Conservation (phyloP, 2,329 filamentous ascomycete genomes). For the Colletotrichum sp. region DNA sequence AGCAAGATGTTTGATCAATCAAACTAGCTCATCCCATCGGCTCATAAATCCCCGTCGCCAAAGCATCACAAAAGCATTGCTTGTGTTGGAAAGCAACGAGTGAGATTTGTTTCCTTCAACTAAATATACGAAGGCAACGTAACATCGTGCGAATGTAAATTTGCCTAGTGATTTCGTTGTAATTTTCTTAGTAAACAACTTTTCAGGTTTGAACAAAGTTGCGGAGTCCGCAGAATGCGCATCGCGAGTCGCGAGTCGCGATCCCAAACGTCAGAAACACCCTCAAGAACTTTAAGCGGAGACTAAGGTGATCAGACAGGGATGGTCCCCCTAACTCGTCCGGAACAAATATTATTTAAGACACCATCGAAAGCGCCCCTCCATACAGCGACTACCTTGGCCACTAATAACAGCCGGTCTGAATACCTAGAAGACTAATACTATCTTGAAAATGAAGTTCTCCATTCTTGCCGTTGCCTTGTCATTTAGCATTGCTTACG, state of each 20-base stretch:
- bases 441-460: neutral
- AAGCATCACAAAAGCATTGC: neutral
- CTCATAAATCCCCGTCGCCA: neutral
- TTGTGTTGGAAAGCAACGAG: neutral
- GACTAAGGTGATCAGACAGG: neutral
- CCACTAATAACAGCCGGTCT: neutral
- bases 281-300: neutral
- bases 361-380: neutral
- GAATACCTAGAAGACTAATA: neutral
- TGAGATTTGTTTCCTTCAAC: neutral
- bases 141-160: neutral
- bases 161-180: neutral
- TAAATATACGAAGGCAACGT: neutral
- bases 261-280: neutral
- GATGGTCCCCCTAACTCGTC: neutral
- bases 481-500: neutral
- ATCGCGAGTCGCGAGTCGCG: neutral
- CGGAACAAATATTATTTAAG: neutral
- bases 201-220: neutral
- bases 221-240: neutral
- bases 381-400: fast-evolving
- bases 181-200: neutral
- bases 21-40: neutral
- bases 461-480: neutral
- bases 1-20: neutral